phyloP scores from a whole-genome alignment of 441 rosid species.

The Populus hybrid region DNA sequence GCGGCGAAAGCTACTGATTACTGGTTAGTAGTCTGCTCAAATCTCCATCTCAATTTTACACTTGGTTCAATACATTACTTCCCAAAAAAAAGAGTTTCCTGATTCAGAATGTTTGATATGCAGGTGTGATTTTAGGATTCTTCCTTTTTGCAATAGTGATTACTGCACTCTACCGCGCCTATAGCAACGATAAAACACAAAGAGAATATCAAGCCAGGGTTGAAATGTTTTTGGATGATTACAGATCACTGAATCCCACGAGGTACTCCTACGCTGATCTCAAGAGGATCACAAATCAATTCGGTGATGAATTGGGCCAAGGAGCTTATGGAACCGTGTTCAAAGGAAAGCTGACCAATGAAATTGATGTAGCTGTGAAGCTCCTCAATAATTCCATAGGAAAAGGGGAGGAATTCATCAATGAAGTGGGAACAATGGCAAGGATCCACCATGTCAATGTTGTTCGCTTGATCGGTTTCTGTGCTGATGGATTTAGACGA shows the following conservation, averaged over 20 bases:
- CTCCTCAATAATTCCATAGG: too few relatives aligned
- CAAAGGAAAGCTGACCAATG: constrained; percentile 9
- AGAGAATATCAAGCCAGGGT: background rate
- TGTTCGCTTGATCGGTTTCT: too few relatives aligned
- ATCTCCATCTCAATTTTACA: background rate
- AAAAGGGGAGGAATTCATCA: too few relatives aligned
- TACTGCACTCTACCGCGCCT: too few relatives aligned
- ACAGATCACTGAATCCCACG: constrained; percentile 5
- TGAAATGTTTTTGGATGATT: constrained; percentile 6
- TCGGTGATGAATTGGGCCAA: constrained; percentile 9
- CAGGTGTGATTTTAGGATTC: too few relatives aligned
- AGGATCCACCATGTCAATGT: too few relatives aligned
- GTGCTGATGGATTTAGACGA: too few relatives aligned
- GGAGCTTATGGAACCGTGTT: constrained; percentile 12
- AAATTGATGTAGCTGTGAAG: background rate
- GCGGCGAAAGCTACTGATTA: background rate
- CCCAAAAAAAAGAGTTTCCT: background rate
- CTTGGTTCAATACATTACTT: background rate
- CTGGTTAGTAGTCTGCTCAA: background rate
- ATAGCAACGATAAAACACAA: too few relatives aligned
- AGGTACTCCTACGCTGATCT: constrained; percentile 13
- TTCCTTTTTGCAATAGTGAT: too few relatives aligned
- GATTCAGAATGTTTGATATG: too few relatives aligned
- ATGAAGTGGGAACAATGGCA: too few relatives aligned
- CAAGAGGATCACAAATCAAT: constrained; percentile 16